Evolutionary conservation across 306 rosid species (phyloP).

Genomic region (Delonix regia): DNA sequence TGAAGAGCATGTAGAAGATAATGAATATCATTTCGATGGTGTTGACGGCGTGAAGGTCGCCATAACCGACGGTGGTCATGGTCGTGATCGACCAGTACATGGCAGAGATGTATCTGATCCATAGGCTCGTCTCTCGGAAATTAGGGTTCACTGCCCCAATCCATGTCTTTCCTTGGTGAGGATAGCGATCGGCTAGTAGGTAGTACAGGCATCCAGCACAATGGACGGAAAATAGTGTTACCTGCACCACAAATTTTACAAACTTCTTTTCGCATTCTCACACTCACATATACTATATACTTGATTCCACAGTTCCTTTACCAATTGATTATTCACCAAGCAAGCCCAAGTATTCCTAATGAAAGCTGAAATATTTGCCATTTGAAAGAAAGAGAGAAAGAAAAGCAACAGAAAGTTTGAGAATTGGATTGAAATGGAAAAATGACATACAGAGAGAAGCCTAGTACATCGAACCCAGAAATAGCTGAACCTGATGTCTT

Average conservation of each 20-base stretch:
- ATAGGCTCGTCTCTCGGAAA: slow-evolving; percentile 72
- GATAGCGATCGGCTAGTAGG: slow-evolving; percentile 78
- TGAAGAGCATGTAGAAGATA: slow-evolving; percentile 89
- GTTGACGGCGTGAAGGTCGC: slow-evolving; percentile 91
- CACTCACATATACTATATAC: too few relatives aligned
- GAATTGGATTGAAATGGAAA: not conserved
- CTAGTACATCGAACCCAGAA: slow-evolving; percentile 87
- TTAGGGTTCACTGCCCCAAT: slow-evolving; percentile 74
- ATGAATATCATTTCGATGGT: slow-evolving; percentile 86
- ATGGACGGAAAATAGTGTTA: slow-evolving; percentile 74
- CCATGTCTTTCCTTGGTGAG: slow-evolving; percentile 84
- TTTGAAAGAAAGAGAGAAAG: not conserved
- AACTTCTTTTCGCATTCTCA: not conserved
- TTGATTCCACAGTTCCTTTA: too few relatives aligned
- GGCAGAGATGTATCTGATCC: slow-evolving; percentile 76
- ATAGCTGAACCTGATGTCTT: slow-evolving; percentile 92
- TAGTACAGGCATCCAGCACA: slow-evolving; percentile 92
- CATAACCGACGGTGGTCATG: slow-evolving; percentile 95
- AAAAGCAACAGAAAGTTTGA: not conserved
- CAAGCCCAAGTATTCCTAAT: too few relatives aligned
- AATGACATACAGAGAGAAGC: slow-evolving; percentile 74
- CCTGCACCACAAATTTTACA: slow-evolving; percentile 47
- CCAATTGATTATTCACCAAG: too few relatives aligned
- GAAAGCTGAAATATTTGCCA: too few relatives aligned
- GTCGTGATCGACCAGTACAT: slow-evolving; percentile 95